Evolutionary conservation across 306 rosid species (phyloP).

Genomic region (Dicorynia guianensis): DNA sequence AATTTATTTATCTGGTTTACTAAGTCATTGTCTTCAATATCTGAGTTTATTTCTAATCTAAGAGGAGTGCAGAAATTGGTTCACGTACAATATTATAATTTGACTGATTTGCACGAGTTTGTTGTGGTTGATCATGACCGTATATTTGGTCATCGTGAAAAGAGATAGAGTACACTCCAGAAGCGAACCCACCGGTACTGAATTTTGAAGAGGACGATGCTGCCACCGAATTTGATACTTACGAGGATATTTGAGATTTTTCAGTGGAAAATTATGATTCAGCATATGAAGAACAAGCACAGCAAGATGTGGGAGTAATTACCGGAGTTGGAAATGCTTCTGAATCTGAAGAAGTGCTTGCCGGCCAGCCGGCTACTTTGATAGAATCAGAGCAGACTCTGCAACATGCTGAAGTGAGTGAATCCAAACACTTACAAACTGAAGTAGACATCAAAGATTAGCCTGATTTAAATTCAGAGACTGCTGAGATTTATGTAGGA

Average conservation of each 20-base stretch:
- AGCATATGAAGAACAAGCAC: slow-evolving; percentile 34
- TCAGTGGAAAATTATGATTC: slow-evolving; percentile 25
- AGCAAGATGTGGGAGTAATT: slow-evolving; percentile 31
- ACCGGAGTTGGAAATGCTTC: slow-evolving; percentile 34
- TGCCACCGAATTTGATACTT: slow-evolving; percentile 13
- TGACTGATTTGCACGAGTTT: slow-evolving; percentile 48
- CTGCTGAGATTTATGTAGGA: slow-evolving; percentile 24
- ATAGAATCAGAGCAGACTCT: slow-evolving; percentile 24
- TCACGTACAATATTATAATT: slow-evolving; percentile 56
- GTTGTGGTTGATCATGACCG: slow-evolving; percentile 33
- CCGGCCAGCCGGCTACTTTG: neutral
- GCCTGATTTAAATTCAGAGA: slow-evolving; percentile 22
- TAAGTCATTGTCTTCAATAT: slow-evolving; percentile 36
- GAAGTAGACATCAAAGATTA: slow-evolving; percentile 16
- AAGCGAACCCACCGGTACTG: neutral
- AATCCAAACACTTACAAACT: slow-evolving; percentile 21
- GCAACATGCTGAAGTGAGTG: slow-evolving; percentile 18
- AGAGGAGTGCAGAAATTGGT: slow-evolving; percentile 48
- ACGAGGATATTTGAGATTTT: slow-evolving; percentile 26
- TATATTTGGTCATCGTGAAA: slow-evolving; percentile 36
- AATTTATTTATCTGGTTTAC: slow-evolving; percentile 11
- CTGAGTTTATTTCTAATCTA: slow-evolving; percentile 47
- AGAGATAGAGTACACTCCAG: slow-evolving; percentile 30
- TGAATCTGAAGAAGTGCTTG: slow-evolving; percentile 9
- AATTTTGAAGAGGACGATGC: slow-evolving; percentile 20